phyloP scores from a whole-genome alignment of 805 yeast species.

The Yamadazyma endophytica region DNA sequence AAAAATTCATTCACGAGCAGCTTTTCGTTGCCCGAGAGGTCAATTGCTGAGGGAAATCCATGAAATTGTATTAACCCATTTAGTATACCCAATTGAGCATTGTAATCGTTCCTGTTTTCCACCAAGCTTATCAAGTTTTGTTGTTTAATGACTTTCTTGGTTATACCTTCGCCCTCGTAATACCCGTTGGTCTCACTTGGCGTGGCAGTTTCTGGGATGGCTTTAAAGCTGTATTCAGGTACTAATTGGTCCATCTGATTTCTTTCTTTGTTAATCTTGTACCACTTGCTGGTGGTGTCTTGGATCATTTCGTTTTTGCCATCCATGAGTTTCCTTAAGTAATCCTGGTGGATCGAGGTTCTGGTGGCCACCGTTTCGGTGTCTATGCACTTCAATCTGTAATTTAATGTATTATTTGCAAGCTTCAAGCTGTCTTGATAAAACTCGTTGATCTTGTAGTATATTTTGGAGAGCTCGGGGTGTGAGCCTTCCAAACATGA shows the following conservation, averaged over 20 bases:
- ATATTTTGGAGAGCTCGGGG: slow-evolving; percentile 77
- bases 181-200: slow-evolving; percentile 1
- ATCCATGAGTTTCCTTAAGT: slow-evolving; percentile 63
- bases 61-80: slow-evolving; percentile 62
- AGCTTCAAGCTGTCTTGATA: slow-evolving; percentile 62
- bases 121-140: slow-evolving; percentile 42
- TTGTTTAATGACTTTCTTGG: slow-evolving; percentile 34
- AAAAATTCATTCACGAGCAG: slow-evolving; percentile 21
- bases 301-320: slow-evolving; percentile 60
- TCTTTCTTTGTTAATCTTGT: slow-evolving; percentile 84
- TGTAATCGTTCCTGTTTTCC: slow-evolving; percentile 61
- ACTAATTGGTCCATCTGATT: slow-evolving; percentile 69
- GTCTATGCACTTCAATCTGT: slow-evolving; percentile 72
- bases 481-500: slow-evolving; percentile 88
- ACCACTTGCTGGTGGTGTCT: slow-evolving; percentile 83
- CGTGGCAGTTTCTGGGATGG: slow-evolving; percentile 24
- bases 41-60: slow-evolving; percentile 75
- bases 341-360: slow-evolving; percentile 80
- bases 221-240: slow-evolving; percentile 47
- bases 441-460: slow-evolving; percentile 65
- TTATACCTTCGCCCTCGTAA: slow-evolving; percentile 6
- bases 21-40: slow-evolving; percentile 39
- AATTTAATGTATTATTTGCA: slow-evolving; percentile 42
- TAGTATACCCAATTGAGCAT: slow-evolving; percentile 66
- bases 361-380: slow-evolving; percentile 78